phyloP scores from a whole-genome alignment of 305 asterid species.

The Fraxinus sp. region DNA sequence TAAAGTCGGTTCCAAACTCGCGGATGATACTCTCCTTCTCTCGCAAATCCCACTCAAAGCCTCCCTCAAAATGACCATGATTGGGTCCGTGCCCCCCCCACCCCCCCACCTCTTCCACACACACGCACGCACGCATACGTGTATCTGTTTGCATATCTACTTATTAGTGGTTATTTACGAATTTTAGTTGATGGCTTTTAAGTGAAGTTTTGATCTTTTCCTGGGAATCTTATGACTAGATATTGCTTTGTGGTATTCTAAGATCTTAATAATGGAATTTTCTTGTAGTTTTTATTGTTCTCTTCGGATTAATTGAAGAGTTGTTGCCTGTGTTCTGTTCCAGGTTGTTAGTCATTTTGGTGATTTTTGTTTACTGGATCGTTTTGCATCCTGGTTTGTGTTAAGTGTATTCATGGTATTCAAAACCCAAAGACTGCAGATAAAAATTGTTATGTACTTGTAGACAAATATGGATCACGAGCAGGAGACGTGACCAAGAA shows the following conservation, averaged over 20 bases:
- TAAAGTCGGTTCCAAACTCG: conserved; percentile 73
- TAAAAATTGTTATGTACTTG: background rate
- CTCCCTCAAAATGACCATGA: conserved; percentile 85
- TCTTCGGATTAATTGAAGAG: background rate
- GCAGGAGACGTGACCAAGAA: background rate
- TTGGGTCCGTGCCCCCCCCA: conserved; percentile 51
- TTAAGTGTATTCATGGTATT: background rate
- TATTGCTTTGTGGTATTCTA: background rate
- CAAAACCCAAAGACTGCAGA: no score
- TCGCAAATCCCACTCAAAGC: conserved; percentile 77
- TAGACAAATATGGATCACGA: background rate
- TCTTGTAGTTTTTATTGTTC: background rate
- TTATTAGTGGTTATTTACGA: background rate
- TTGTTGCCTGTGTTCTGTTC: background rate
- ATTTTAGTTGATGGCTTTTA: background rate
- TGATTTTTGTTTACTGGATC: background rate
- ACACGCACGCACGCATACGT: background rate
- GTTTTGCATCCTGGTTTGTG: background rate
- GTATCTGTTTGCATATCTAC: background rate
- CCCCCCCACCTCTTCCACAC: background rate
- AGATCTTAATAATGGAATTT: background rate
- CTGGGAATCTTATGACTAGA: background rate
- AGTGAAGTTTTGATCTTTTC: background rate
- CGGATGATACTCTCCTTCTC: conserved; percentile 71
- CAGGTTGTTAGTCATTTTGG: background rate